Conservation (phyloP, 768 basidiomycete species). For the Pleurotus salmoneostramineus region DNA sequence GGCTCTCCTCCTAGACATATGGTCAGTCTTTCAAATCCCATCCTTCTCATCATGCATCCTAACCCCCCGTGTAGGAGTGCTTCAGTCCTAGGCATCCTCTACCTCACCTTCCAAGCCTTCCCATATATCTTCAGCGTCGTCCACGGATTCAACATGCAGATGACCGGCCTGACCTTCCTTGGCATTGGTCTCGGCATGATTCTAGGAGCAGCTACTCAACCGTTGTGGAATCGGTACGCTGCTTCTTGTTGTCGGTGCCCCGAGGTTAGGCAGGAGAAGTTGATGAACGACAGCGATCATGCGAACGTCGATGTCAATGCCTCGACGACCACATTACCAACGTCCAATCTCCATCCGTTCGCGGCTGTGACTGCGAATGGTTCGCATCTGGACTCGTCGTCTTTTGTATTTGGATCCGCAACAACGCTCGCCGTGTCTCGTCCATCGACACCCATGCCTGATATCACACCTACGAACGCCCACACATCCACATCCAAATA, state of each 20-base stretch:
- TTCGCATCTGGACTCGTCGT: no score
- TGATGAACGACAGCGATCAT: no score
- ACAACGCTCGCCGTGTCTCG: background rate
- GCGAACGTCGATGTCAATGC: background rate
- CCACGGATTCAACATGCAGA: slow-evolving; percentile 45
- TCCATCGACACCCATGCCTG: background rate
- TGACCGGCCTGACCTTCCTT: slow-evolving; percentile 54
- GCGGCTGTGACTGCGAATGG: no score
- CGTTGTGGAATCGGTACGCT: slow-evolving; percentile 50
- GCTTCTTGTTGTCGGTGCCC: background rate
- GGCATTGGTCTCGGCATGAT: slow-evolving; percentile 59
- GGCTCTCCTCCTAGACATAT: slow-evolving; percentile 67
- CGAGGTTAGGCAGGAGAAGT: background rate
- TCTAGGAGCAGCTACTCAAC: slow-evolving; percentile 47
- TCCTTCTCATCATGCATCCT: slow-evolving; percentile 33
- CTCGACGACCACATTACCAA: no score
- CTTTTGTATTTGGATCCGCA: background rate
- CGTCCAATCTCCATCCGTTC: no score
- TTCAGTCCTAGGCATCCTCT: slow-evolving; percentile 57
- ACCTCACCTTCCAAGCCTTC: slow-evolving; percentile 62
- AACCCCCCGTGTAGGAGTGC: slow-evolving; percentile 39
- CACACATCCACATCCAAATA: slow-evolving; percentile 21
- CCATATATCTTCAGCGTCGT: slow-evolving; percentile 46
- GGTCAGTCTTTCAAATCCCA: slow-evolving; percentile 47
- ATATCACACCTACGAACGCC: background rate